Conservation (phyloP, 2,329 filamentous ascomycete genomes). For the Sporothrix schenckii region DNA sequence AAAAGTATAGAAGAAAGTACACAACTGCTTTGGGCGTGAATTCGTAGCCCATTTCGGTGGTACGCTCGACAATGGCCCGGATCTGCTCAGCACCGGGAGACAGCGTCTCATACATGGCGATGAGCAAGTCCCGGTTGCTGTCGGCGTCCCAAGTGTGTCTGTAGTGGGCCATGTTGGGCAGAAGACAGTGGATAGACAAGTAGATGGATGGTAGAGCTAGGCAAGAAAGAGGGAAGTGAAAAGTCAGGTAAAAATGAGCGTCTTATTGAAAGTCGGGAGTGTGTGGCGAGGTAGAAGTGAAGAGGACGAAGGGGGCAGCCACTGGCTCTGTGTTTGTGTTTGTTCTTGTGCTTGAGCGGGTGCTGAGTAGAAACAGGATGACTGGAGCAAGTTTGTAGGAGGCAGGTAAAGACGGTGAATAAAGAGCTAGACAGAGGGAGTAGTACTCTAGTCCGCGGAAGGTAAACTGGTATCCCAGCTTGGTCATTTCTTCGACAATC, state of each 20-base stretch:
- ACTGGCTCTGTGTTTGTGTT: neutral
- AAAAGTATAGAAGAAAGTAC: constrained; percentile 35
- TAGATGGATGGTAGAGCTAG: too few species aligned
- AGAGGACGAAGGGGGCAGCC: neutral
- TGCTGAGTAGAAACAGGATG: neutral
- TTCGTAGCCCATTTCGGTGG: constrained; percentile 38
- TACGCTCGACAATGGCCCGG: constrained; percentile 36
- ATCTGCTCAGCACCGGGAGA: constrained; percentile 39
- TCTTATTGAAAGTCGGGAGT: neutral
- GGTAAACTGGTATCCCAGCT: constrained; percentile 39
- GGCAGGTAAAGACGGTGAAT: neutral
- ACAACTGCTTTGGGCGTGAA: constrained; percentile 41
- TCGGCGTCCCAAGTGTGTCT: constrained; percentile 39
- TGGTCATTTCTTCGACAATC: constrained; percentile 38
- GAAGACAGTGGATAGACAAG: too few species aligned
- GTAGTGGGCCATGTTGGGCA: constrained; percentile 23
- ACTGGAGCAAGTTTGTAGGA: neutral
- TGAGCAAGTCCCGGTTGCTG: constrained; percentile 41
- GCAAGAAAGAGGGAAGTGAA: neutral
- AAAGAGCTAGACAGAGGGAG: neutral
- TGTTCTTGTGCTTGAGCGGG: neutral
- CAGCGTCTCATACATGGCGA: constrained; percentile 37
- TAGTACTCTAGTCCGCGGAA: constrained; percentile 34
- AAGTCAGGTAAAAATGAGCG: neutral
- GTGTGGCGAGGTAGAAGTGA: neutral